A percentile compares a stretch with the other conserved stretches of the same genome.
These are phyloP conservation scores for Fragilaria crotonensis DNA, from an alignment of 108 stramenopile species.

Conservation along the genomic window DNA sequence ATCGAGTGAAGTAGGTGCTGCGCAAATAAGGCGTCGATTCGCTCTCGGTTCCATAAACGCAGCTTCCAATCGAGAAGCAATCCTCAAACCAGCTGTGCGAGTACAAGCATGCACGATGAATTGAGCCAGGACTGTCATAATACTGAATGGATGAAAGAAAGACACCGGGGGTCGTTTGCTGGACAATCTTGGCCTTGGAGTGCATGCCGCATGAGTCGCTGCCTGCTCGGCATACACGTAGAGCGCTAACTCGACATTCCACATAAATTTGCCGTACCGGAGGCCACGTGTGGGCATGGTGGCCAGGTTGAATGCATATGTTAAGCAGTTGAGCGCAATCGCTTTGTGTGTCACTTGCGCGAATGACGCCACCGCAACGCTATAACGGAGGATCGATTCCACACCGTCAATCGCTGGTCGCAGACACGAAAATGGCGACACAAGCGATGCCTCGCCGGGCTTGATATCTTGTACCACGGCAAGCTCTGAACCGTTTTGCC, in stretches of 20 bases:
- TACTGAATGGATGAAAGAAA: slow-evolving; percentile 27
- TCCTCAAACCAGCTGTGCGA: slow-evolving; percentile 27
- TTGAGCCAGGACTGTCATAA: slow-evolving; percentile 30
- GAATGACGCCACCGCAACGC: slow-evolving; percentile 50
- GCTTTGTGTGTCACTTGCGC: slow-evolving; percentile 20
- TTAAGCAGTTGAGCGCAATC: slow-evolving; percentile 47
- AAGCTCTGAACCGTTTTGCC: background rate
- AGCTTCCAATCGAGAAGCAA: slow-evolving; percentile 26
- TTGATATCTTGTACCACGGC: slow-evolving; percentile 16
- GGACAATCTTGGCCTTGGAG: slow-evolving; percentile 38
- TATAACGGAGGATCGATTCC: slow-evolving; percentile 44
- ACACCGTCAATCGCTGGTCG: slow-evolving; percentile 57
- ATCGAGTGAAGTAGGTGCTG: too few relatives aligned
- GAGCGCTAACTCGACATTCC: slow-evolving; percentile 32
- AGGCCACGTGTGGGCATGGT: slow-evolving; percentile 50
- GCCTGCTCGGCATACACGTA: slow-evolving; percentile 22
- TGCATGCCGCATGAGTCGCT: slow-evolving; percentile 32
- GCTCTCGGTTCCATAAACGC: background rate
- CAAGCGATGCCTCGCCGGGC: slow-evolving; percentile 61
- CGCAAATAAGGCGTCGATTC: background rate
- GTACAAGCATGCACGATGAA: slow-evolving; percentile 39
- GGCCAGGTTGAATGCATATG: slow-evolving; percentile 47
- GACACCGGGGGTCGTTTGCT: slow-evolving; percentile 32
- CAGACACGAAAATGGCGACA: slow-evolving; percentile 54
- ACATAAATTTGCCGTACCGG: slow-evolving; percentile 63